Conservation (phyloP, 495 filamentous ascomycete genomes). For the Penicillium steckii region DNA sequence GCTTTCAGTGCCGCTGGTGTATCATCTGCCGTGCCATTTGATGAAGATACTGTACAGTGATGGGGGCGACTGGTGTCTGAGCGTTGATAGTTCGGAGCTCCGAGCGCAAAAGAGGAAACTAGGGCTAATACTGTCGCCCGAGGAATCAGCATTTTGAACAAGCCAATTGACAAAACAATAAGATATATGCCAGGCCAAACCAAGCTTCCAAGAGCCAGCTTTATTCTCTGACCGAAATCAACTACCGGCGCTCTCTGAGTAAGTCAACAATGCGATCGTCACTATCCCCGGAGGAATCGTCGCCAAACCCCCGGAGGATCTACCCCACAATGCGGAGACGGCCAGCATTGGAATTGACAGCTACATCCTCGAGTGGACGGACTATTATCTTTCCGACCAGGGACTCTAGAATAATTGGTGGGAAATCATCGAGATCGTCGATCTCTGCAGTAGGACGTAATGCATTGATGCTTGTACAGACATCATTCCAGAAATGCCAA, state of each 20-base stretch:
- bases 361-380: constrained; percentile 10
- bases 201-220: too few species aligned
- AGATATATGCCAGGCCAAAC: too few species aligned
- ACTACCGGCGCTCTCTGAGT: not conserved
- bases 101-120: constrained; percentile 8
- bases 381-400: constrained; percentile 12
- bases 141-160: constrained; percentile 9
- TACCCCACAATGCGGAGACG: constrained; percentile 16
- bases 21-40: constrained; percentile 35
- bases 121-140: not conserved
- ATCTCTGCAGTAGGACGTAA: not conserved
- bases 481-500: not conserved
- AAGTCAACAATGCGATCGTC: constrained; percentile 1
- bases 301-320: not conserved
- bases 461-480: not conserved
- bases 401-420: constrained; percentile 9
- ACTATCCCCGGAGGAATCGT: constrained; percentile 3
- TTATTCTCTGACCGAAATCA: not conserved
- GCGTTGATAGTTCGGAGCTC: constrained; percentile 3
- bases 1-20: constrained; percentile 27
- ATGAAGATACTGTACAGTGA: constrained; percentile 20
- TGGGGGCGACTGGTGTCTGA: constrained; percentile 9
- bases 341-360: not conserved
- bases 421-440: constrained; percentile 8
- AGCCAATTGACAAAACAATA: not conserved